Evolutionary conservation across 768 basidiomycete species (phyloP).

Genomic region (Pisolithus tinctorius): DNA sequence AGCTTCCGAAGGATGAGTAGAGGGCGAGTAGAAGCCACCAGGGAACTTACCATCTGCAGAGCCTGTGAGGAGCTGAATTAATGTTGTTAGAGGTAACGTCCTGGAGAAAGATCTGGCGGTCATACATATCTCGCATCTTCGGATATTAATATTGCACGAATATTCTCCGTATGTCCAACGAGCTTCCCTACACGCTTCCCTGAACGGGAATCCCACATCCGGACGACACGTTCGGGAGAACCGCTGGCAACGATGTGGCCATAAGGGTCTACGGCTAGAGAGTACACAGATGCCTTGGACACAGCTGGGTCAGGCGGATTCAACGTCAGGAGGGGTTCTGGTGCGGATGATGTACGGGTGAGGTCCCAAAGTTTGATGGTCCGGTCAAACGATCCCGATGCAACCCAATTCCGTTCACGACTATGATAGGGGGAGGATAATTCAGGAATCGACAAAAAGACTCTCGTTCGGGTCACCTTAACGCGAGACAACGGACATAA

Average conservation of each 20-base stretch:
- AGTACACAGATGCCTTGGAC: slow-evolving; percentile 71
- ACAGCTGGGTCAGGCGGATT: slow-evolving; percentile 59
- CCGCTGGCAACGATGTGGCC: slow-evolving; percentile 84
- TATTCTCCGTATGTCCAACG: slow-evolving; percentile 96
- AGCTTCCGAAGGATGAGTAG: slow-evolving; percentile 29
- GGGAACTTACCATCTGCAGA: slow-evolving; percentile 58
- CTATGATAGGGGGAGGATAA: slow-evolving; percentile 30
- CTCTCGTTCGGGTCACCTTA: slow-evolving; percentile 41
- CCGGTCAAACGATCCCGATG: slow-evolving; percentile 91
- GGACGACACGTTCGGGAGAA: slow-evolving; percentile 83
- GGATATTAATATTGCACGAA: slow-evolving; percentile 81
- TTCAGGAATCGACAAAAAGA: slow-evolving; percentile 11
- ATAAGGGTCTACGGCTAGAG: slow-evolving; percentile 69
- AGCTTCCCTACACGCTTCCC: slow-evolving; percentile 79
- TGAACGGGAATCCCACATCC: slow-evolving; percentile 89
- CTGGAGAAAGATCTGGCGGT: slow-evolving; percentile 7
- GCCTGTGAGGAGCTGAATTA: slow-evolving; percentile 64
- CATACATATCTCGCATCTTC: slow-evolving; percentile 89
- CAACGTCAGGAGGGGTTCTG: slow-evolving; percentile 56
- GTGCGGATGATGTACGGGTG: slow-evolving; percentile 31
- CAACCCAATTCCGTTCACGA: slow-evolving; percentile 79
- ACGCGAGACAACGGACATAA: slow-evolving; percentile 76
- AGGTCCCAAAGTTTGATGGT: slow-evolving; percentile 95
- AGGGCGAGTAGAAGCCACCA: not conserved
- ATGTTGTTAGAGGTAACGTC: slow-evolving; percentile 10